Base-by-base conservation (phyloP, 2,329 filamentous ascomycete genomes). In the Xylariales sp. region DNA sequence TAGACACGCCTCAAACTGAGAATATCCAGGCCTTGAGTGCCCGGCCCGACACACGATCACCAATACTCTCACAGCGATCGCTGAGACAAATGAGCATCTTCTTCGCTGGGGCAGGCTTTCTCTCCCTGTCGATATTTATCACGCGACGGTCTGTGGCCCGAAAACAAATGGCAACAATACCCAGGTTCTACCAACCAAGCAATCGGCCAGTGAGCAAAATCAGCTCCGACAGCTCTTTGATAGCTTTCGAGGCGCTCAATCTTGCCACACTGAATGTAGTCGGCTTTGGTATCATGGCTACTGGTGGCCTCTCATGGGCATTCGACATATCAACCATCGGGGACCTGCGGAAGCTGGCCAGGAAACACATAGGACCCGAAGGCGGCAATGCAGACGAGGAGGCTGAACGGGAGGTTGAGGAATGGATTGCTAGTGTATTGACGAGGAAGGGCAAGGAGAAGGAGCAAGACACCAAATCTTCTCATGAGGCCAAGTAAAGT, bases 251-350 rank as follows among this genome's bases (percentile, higher is more conserved):
- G 63, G 91, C 91, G 0, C 70, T 98, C 16, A 86, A 83, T 36
- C 70, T 96, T 25, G 93, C 91, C 0, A 95, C 90, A 0, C 74
- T 96, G 52, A 95, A 95, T 54, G 87, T 93, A 10, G 56, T 82
- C 22, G 86, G 82, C 52, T 77, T 93, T 37, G 82, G 75, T 1
- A 80, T 95, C 60, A 80, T 94, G 74, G 65, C 76, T 7, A 73
- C 78, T 0, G 93, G 91, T 3, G 88, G 84, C 0, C 62, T 82
- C 9, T 70, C 87, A 47, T 95, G 84, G 74, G 82, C 79, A 1
- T 78, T 93, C 46, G 85, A 96, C 59, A 77, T 97, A 25, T 80
- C 80, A 57, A 73, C 71, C 33, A 40, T 88, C 29, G 77, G 79
- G 4, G 86, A 90, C 55, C 64, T 88, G 58, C 68, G 76, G 55